phyloP scores from a whole-genome alignment of 345 rosid genomes.

The Ceriops tagal region DNA sequence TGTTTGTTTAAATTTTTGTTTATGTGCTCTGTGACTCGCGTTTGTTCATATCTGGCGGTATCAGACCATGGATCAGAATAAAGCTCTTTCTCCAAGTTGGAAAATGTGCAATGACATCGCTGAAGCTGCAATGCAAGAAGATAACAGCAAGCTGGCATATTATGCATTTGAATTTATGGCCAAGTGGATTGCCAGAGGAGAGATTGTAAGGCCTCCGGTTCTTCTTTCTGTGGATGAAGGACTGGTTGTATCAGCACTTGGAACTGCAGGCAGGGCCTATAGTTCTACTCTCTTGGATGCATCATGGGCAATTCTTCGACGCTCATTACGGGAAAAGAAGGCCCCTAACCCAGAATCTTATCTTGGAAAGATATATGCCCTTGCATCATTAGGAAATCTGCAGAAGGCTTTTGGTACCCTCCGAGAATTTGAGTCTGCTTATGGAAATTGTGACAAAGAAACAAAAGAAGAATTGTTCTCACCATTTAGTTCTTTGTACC shows the following conservation, averaged over 20 bases:
- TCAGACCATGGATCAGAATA: constrained; percentile 77
- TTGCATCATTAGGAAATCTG: constrained; percentile 72
- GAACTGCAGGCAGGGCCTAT: constrained; percentile 80
- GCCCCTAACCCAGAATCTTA: constrained; percentile 65
- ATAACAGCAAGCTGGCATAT: constrained; percentile 74
- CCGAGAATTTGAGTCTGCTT: constrained; percentile 64
- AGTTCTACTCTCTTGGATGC: constrained; percentile 66
- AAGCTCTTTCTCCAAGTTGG: constrained; percentile 84
- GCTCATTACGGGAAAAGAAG: constrained; percentile 62
- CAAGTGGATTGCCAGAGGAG: constrained; percentile 73
- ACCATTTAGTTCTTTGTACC: constrained; percentile 74
- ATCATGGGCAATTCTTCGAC: constrained; percentile 70
- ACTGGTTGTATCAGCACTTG: constrained; percentile 63
- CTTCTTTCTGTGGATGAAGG: constrained; percentile 82
- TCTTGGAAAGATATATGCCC: constrained; percentile 73
- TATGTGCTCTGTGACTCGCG: constrained; percentile 9
- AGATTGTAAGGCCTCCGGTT: constrained; percentile 57
- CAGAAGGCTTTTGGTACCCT: constrained; percentile 67
- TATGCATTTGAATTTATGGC: constrained; percentile 83
- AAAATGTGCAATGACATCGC: constrained; percentile 57
- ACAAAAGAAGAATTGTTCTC: constrained; percentile 64
- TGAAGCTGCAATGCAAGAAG: constrained; percentile 63
- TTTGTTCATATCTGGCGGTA: constrained; percentile 20
- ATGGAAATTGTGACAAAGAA: constrained; percentile 40
- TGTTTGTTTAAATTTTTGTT: background rate